Evolutionary conservation across 495 filamentous ascomycete genomes (phyloP).

Genomic region (Pseudomonodictys pantanalensis): DNA sequence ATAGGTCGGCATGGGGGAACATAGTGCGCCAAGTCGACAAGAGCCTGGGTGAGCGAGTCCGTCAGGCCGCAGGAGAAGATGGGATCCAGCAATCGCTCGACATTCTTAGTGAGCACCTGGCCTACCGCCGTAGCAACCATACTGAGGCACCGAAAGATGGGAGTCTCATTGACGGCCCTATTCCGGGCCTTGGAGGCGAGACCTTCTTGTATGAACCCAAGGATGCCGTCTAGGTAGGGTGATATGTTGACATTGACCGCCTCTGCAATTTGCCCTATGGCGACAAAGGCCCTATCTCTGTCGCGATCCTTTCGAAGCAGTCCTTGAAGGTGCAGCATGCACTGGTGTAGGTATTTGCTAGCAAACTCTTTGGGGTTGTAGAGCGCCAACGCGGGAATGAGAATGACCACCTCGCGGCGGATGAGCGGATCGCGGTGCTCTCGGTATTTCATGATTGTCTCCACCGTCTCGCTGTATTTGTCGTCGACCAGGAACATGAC

Average conservation of each 20-base stretch:
- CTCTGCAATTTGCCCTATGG: slow-evolving; percentile 94
- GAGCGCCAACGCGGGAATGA: slow-evolving; percentile 88
- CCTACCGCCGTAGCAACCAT: slow-evolving; percentile 92
- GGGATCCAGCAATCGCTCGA: slow-evolving; percentile 91
- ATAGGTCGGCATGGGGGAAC: slow-evolving; percentile 88
- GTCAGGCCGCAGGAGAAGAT: slow-evolving; percentile 96
- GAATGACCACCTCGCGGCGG: slow-evolving; percentile 77
- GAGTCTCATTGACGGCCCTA: slow-evolving; percentile 64
- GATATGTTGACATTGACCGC: slow-evolving; percentile 88
- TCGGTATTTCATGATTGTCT: slow-evolving; percentile 83
- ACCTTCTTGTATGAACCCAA: slow-evolving; percentile 87
- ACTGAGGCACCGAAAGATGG: slow-evolving; percentile 97
- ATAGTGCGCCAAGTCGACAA: slow-evolving; percentile 98
- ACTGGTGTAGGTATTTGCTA: slow-evolving; percentile 78
- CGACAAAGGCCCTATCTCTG: slow-evolving; percentile 81
- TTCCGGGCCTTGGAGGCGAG: slow-evolving; percentile 71
- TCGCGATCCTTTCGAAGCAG: slow-evolving; percentile 97
- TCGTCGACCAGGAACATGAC: slow-evolving; percentile 98
- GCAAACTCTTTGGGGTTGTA: slow-evolving; percentile 88
- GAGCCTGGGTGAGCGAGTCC: slow-evolving; percentile 84
- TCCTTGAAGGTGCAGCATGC: slow-evolving; percentile 92
- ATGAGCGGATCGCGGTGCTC: slow-evolving; percentile 87
- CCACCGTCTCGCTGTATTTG: slow-evolving; percentile 69
- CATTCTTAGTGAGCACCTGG: slow-evolving; percentile 95
- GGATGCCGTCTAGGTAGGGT: slow-evolving; percentile 91